Base-by-base conservation (phyloP, 1,139 yeast genomes). In the Saccharomyces hybrid region DNA sequence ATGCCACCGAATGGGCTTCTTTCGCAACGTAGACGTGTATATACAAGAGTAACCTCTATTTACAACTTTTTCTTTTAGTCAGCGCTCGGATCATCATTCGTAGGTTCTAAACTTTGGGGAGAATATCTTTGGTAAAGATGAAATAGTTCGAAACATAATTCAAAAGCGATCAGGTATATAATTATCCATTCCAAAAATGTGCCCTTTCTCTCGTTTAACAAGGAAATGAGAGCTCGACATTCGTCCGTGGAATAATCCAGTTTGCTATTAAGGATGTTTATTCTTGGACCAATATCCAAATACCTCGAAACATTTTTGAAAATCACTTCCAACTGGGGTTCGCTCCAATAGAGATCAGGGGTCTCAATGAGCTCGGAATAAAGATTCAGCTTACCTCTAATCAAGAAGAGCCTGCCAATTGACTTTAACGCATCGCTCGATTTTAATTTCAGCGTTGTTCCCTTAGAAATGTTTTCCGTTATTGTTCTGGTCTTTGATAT, bases 341-440 rank as follows among this genome's bases (percentile, higher is more conserved):
- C 97, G 52, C 89, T 81, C 97, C 97, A 90, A 70, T 89, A 90
- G 50, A 89, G 71, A 68, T 90, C 97, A 0, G 97, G 97, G 0
- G 95, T 88, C 63, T 90, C 97, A 48, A 88, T 88, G 54, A 90
- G 77, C 65, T 90, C 96, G n/a, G 93, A 85, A 68, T 90, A 88
- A 49, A 90, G 72, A 63, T 90, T 90, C 59, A 90, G 75, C 62
- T 86, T 86, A 1, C 96, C 97, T 56, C 97, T 74, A 20, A 90
- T 75, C 49, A 86, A 74, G 56, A 90, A 80, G 31, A 90, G 74
- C 55, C 83, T 76, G 0, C 97, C 97, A 0, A 95, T 88, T 3
- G 84, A 75, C 61, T 77, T 76, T 52, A 89, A 71, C 4, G 87
- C 82, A 47, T 86, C 89, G 4, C 79, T 74, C 55, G 86, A 88